These are phyloP conservation scores for Amyloporia xantha DNA, from an alignment of 768 basidiomycete genomes.

Conservation along the genomic window DNA sequence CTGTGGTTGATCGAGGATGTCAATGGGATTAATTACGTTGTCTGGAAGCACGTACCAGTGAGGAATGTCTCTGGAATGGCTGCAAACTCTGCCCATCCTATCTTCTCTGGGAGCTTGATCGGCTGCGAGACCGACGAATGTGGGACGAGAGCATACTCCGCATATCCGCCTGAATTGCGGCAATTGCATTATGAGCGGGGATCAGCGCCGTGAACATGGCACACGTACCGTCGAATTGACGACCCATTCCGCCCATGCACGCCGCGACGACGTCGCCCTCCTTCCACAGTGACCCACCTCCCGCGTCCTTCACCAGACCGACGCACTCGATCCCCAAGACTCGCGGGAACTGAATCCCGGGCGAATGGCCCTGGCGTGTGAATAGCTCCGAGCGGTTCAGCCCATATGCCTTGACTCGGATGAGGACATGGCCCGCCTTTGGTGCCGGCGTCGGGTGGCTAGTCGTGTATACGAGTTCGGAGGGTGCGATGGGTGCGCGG, in stretches of 20 bases:
- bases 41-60: neutral
- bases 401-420: slow-evolving; percentile 4
- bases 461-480: slow-evolving; percentile 5
- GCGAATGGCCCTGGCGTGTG: slow-evolving; percentile 4
- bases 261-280: slow-evolving; percentile 3
- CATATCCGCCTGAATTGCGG: slow-evolving; percentile 2
- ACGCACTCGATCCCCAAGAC: slow-evolving; percentile 5
- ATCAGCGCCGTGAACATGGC: too few relatives aligned
- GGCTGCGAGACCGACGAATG: neutral
- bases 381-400: slow-evolving; percentile 5
- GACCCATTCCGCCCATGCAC: slow-evolving; percentile 3
- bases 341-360: slow-evolving; percentile 2
- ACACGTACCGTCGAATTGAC: slow-evolving; percentile 4
- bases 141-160: neutral
- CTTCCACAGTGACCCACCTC: slow-evolving; percentile 1
- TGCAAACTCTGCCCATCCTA: slow-evolving; percentile 2
- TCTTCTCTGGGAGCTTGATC: slow-evolving; percentile 1
- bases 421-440: slow-evolving; percentile 5
- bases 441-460: neutral
- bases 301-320: slow-evolving; percentile 1
- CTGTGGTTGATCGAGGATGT: neutral
- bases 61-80: slow-evolving; percentile 4
- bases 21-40: neutral
- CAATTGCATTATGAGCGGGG: too few relatives aligned
- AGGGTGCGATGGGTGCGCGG: slow-evolving; percentile 1